Evolutionary conservation across 148 eudicot genomes (phyloP).

Genomic region (Diospyros kaki): DNA sequence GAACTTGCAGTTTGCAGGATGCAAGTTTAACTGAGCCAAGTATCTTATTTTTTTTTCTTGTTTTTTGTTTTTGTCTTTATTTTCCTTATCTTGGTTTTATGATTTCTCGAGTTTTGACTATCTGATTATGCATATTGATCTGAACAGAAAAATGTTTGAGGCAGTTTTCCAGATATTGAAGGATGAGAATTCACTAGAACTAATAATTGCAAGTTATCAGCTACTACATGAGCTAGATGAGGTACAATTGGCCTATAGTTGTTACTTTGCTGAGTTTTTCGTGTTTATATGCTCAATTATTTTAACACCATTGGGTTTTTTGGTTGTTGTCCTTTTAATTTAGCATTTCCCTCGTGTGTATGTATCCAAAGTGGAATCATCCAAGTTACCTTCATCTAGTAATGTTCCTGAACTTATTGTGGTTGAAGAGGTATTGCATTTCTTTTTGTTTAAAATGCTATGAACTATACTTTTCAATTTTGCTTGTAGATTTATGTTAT

Average conservation of each 20-base stretch:
- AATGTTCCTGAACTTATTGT: constrained; percentile 37
- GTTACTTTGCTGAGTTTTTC: background rate
- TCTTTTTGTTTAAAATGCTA: background rate
- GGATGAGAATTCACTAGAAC: constrained; percentile 67
- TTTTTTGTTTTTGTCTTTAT: background rate
- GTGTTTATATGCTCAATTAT: background rate
- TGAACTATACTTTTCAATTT: background rate
- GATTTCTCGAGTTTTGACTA: background rate
- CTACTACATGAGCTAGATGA: constrained; percentile 70
- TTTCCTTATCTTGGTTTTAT: constrained; percentile 1
- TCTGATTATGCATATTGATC: constrained; percentile 17
- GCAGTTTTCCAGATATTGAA: constrained; percentile 67
- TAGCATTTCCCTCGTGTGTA: constrained; percentile 71
- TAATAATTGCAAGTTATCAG: constrained; percentile 63
- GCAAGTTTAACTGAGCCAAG: background rate
- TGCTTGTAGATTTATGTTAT: constrained; percentile 2
- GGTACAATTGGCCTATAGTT: constrained; percentile 35
- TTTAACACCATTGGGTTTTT: background rate
- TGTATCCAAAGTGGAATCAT: constrained; percentile 24
- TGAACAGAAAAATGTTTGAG: constrained; percentile 62
- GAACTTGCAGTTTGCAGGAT: background rate
- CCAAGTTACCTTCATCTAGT: constrained; percentile 27
- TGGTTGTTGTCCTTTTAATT: constrained; percentile 8
- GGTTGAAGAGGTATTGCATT: constrained; percentile 54
- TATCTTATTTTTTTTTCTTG: background rate